Evolutionary conservation across 805 yeast genomes (phyloP).

Genomic region (Candida cerambycidarum): DNA sequence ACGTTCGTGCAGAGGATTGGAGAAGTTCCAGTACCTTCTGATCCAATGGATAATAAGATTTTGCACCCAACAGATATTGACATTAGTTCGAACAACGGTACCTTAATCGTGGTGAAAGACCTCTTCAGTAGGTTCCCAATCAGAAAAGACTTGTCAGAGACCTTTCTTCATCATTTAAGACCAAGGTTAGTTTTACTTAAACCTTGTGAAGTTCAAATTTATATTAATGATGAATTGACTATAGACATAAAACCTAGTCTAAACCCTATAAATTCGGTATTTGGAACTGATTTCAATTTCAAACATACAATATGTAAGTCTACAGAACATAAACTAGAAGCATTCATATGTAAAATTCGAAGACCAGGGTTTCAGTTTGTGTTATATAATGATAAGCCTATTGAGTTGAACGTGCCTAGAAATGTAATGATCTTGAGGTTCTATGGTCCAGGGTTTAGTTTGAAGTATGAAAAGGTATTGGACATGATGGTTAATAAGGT

Average conservation of each 20-base stretch:
- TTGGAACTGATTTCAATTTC: not conserved
- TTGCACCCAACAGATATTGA: not conserved
- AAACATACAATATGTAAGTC: not conserved
- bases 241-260: not conserved
- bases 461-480: not conserved
- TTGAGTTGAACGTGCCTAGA: slow-evolving; percentile 1
- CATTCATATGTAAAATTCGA: not conserved
- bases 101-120: slow-evolving; percentile 35
- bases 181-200: not conserved
- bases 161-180: not conserved
- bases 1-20: not conserved
- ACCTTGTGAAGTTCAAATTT: not conserved
- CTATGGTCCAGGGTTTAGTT: not conserved
- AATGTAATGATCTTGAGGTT: not conserved
- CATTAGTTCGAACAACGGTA: slow-evolving; percentile 27
- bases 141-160: slow-evolving; percentile 22
- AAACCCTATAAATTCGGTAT: slow-evolving; percentile 4
- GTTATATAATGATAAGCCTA: slow-evolving; percentile 6
- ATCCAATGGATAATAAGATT: too few relatives aligned
- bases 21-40: not conserved
- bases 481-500: not conserved
- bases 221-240: not conserved
- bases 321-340: not conserved
- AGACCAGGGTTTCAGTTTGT: slow-evolving; percentile 8
- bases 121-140: slow-evolving; percentile 47